Evolutionary conservation across 805 yeast genomes (phyloP).

Genomic region (Kluyveromyces siamensis): DNA sequence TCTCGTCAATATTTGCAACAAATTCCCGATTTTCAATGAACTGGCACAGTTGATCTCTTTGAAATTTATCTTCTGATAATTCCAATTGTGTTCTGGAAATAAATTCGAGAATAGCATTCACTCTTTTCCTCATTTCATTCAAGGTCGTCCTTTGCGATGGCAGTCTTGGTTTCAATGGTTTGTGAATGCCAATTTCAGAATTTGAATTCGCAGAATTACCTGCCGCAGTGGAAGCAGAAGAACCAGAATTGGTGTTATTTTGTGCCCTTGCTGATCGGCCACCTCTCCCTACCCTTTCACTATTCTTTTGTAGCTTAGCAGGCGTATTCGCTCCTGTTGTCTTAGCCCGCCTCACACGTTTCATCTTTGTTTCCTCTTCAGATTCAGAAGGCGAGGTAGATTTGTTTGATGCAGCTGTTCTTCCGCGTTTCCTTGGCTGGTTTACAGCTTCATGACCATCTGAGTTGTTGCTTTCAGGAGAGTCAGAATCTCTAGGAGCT

Average conservation of each 20-base stretch:
- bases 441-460: not conserved
- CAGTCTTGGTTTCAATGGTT: conserved; percentile 73
- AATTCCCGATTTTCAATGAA: conserved; percentile 36
- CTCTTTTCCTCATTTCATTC: conserved; percentile 79
- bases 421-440: conserved; percentile 5
- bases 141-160: conserved; percentile 71
- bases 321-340: conserved; percentile 2
- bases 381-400: conserved; percentile 5
- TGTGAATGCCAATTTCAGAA: conserved; percentile 43
- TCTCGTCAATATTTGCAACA: conserved; percentile 31
- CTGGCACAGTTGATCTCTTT: conserved; percentile 40
- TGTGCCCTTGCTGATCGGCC: conserved; percentile 1
- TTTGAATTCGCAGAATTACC: not conserved
- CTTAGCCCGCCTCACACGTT: conserved; percentile 1
- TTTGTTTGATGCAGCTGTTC: conserved; percentile 5
- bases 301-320: conserved; percentile 4
- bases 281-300: conserved; percentile 4
- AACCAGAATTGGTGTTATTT: not conserved
- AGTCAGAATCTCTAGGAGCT: not conserved
- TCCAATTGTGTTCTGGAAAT: conserved; percentile 81
- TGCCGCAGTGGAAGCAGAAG: conserved; percentile 1
- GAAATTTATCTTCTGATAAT: conserved; percentile 62
- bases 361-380: not conserved
- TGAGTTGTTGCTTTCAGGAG: not conserved
- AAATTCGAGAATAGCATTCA: conserved; percentile 86